phyloP scores from a whole-genome alignment of 805 yeast species.

The Hanseniaspora valbyensis region DNA sequence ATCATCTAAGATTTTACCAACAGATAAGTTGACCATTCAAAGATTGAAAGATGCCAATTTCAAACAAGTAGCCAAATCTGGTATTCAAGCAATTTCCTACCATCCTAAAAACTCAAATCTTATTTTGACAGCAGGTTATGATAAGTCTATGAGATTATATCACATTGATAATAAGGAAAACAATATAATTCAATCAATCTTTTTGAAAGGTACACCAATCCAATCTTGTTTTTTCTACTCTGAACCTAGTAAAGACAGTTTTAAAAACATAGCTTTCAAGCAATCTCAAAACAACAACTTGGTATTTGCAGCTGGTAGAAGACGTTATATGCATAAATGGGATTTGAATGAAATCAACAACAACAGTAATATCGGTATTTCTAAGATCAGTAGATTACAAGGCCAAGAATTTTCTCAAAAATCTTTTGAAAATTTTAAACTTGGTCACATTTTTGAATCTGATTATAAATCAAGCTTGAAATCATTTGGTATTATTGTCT shows the following conservation, averaged over 20 bases:
- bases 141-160: constrained; percentile 71
- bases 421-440: constrained; percentile 74
- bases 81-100: constrained; percentile 75
- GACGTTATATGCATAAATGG: constrained; percentile 89
- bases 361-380: constrained; percentile 37
- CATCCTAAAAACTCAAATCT: constrained; percentile 71
- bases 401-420: constrained; percentile 82
- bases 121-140: constrained; percentile 84
- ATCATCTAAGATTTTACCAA: constrained; percentile 45
- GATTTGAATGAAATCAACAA: constrained; percentile 52
- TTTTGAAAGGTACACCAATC: constrained; percentile 67
- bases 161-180: constrained; percentile 84
- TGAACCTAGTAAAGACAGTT: constrained; percentile 17
- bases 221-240: constrained; percentile 45
- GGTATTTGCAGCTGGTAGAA: constrained; percentile 76
- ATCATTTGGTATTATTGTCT: constrained; percentile 52
- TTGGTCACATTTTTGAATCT: constrained; percentile 37
- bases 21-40: constrained; percentile 60
- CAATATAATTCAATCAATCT: constrained; percentile 69
- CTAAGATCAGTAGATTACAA: constrained; percentile 77
- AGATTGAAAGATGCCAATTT: constrained; percentile 80
- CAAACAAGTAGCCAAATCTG: constrained; percentile 57
- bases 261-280: constrained; percentile 40
- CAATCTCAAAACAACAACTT: constrained; percentile 32
- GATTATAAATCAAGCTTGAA: constrained; percentile 22